Conservation (phyloP, 2,329 filamentous ascomycete genomes). For the Pseudogymnoascus sp. region DNA sequence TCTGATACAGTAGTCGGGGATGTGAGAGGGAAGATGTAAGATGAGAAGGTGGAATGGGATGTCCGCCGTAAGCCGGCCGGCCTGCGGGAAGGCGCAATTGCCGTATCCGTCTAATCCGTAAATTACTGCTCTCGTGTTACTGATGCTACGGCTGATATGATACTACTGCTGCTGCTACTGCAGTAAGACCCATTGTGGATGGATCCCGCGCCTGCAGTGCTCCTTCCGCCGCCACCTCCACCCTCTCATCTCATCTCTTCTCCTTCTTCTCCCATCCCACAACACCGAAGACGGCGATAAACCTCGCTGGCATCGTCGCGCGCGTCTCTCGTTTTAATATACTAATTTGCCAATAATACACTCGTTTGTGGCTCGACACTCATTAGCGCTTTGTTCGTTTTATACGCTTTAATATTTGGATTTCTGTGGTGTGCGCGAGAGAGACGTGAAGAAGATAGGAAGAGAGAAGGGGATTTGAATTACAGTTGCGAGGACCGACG, state of each 20-base stretch:
- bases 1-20: no score
- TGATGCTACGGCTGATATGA: no score
- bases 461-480: not conserved
- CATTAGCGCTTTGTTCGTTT: not conserved
- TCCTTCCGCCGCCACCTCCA: not conserved
- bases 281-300: not conserved
- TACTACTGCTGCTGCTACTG: not conserved
- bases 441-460: not conserved
- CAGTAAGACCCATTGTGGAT: not conserved
- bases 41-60: not conserved
- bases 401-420: not conserved
- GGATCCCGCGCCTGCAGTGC: not conserved
- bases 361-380: not conserved
- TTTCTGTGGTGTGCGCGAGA: not conserved
- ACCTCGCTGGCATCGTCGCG: not conserved
- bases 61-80: not conserved
- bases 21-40: no score
- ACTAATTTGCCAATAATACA: not conserved
- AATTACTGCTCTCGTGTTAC: not conserved
- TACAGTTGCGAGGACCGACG: not conserved
- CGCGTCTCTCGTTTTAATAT: not conserved
- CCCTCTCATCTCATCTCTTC: not conserved
- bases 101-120: not conserved
- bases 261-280: not conserved
- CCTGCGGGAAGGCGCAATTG: not conserved